Conservation (phyloP, 352 stramenopile species). For the Phytophthora pluvialis region DNA sequence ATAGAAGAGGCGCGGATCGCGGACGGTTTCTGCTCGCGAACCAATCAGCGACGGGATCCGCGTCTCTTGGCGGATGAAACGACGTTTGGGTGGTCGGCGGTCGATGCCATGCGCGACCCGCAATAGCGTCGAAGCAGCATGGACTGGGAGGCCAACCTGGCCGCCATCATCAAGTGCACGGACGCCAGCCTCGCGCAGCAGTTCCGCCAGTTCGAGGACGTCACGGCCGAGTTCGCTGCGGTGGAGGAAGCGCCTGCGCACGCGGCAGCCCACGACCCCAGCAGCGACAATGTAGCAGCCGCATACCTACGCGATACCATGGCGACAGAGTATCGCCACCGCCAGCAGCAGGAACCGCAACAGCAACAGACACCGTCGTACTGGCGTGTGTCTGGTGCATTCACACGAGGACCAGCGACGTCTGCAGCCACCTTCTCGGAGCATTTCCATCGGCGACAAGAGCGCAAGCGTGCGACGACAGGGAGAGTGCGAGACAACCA, state of each 20-base stretch:
- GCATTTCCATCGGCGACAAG: slow-evolving; percentile 60
- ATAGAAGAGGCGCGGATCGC: not conserved
- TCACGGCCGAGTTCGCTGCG: slow-evolving; percentile 33
- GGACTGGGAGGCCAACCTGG: slow-evolving; percentile 82
- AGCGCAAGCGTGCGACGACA: slow-evolving; percentile 40
- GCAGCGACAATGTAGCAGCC: slow-evolving; percentile 37
- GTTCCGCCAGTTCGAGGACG: slow-evolving; percentile 69
- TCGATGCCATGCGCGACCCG: not conserved
- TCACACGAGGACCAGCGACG: slow-evolving; percentile 6
- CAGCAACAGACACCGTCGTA: slow-evolving; percentile 25
- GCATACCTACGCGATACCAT: slow-evolving; percentile 51
- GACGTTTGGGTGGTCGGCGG: slow-evolving; percentile 33
- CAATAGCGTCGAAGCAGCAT: slow-evolving; percentile 28
- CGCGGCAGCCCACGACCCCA: not conserved
- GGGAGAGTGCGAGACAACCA: slow-evolving; percentile 44
- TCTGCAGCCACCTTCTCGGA: slow-evolving; percentile 41
- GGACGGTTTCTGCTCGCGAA: slow-evolving; percentile 13
- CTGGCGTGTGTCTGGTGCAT: slow-evolving; percentile 28
- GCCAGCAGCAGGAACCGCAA: slow-evolving; percentile 9
- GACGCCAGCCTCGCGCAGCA: slow-evolving; percentile 80
- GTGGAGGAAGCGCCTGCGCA: slow-evolving; percentile 5
- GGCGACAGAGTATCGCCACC: slow-evolving; percentile 28
- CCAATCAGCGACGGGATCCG: slow-evolving; percentile 24
- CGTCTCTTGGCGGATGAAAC: slow-evolving; percentile 23
- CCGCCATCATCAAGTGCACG: slow-evolving; percentile 83